Conservation (phyloP, 305 asterid species). For the Fraxinus latifolia region DNA sequence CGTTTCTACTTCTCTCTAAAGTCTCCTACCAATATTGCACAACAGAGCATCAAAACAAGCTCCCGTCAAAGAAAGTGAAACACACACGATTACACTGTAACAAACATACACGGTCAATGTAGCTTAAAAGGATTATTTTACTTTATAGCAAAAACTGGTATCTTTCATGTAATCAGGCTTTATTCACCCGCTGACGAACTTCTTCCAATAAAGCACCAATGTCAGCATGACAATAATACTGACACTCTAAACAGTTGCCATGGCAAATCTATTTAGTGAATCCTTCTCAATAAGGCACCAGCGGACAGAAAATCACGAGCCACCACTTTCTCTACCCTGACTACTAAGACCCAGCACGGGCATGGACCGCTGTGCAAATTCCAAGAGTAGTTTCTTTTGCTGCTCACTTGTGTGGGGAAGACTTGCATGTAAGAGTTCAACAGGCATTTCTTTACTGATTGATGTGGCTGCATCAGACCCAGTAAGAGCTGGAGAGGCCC, state of each 20-base stretch:
- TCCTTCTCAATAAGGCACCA: not conserved
- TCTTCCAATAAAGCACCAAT: not conserved
- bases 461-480: constrained; percentile 56
- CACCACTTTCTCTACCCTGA: constrained; percentile 36
- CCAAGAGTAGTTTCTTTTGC: constrained; percentile 53
- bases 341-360: constrained; percentile 39
- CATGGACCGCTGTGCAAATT: constrained; percentile 65
- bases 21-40: constrained; percentile 19
- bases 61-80: constrained; percentile 10
- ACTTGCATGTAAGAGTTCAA: constrained; percentile 68
- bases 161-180: not conserved
- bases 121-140: not conserved
- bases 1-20: constrained; percentile 20
- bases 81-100: not conserved
- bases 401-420: constrained; percentile 72
- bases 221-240: not conserved
- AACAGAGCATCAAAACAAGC: constrained; percentile 39
- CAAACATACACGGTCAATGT: constrained; percentile 23
- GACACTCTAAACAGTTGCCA: not conserved
- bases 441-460: constrained; percentile 62
- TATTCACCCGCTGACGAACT: not conserved
- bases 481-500: constrained; percentile 35
- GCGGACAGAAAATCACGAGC: constrained; percentile 25
- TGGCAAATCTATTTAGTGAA: not conserved
- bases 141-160: not conserved